Base-by-base conservation (phyloP, 2,329 filamentous ascomycete genomes). In the Aspergillus terreus region DNA sequence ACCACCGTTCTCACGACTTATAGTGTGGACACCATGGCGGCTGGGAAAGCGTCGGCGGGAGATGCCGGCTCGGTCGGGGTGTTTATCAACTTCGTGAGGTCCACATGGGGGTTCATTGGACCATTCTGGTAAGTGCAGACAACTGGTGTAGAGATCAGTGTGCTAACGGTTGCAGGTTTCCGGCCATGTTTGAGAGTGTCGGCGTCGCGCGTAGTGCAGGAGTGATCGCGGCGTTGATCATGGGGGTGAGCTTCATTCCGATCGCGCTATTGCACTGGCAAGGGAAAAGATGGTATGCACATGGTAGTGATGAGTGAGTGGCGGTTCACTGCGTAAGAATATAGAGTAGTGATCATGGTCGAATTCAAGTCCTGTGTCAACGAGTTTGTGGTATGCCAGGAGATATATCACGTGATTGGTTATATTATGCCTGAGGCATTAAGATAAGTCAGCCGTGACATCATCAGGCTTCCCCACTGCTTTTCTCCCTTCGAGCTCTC, bases 1-100 rank as follows among this genome's bases (percentile, higher is more conserved):
- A 84, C 82, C 1, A 85, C 82, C 0, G 77, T 84, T 0, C 60
- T 83, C 47, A 79, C 83, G 27, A 85, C 82, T 0, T 85, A 68
- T 60, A 77, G 81, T 0, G 78, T 85, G 1, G 82, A 85, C 59
- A 81, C 78, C 1, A 30, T 30, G 7, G 27, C 27, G 27, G 7
- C 27, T 9, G 27, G 27, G 27, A 30, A 30, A 30, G 50, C 78
- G 82, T 58, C 74, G 71, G 0, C 70, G 78, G 41, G 76, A 30
- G 27, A 83, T 49, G 74, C 80, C 1, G 78, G 76, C 1, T 78
- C 76, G 44, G 75, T 85, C 17, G 82, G 82, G 4, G 82, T 84
- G 0, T 83, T 84, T 55, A 76, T 85, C 55, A 82, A 76, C 7
- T 75, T 83, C 55, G 73, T 84, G 1, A 71, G 81, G 27, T 65